Evolutionary conservation across 352 stramenopile genomes (phyloP), one percentile per base, ranked within the genome.

Genomic region (Globisporangium lucens): DNA sequence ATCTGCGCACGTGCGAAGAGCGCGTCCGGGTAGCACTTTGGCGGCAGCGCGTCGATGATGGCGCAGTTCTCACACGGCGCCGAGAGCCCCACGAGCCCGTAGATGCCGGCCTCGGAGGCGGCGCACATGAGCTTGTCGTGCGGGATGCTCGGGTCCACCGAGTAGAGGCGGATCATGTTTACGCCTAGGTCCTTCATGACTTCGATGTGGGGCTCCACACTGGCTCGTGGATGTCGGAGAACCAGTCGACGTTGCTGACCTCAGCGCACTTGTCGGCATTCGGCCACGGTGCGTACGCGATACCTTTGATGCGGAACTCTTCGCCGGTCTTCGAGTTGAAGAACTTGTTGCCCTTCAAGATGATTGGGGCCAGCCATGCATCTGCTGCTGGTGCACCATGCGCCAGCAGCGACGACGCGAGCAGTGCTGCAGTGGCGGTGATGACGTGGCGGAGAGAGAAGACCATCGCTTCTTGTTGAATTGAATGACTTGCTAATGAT

Each of bases 121-220:
- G 75, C 80, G 68, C 82, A 89, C 85, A 93, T 93, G 58, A 93
- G 90, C 65, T 77, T 77, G 74, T 89, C 79, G 65, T 93, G 81
- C 47, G 75, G 76, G 47, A 77, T 67, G 38, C 53, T 68, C 29
- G 82, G 79, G 70, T 93, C 78, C 20, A 93, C 78, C 24, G 72
- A 75, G 66, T 93, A 91, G 12, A 93, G 67, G n/a, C 82, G 80
- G 46, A 93, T 73, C 12, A 76, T 80, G 69, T 93, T 93, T 15
- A 90, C 75, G n/a, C 78, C 75, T 0, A 93, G 65, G 59, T 85
- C 65, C 68, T 89, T 69, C 35, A 93, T 70, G 62, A 83, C 56
- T 13, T 56, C 61, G 33, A 92, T 61, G 64, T 92, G 71, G 5
- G 71, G 60, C 43, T 46, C 84, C 82, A 92, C 5, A 90, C 69